phyloP scores from a whole-genome alignment of 768 basidiomycete genomes.

The Naganishia vaughanmartiniae region DNA sequence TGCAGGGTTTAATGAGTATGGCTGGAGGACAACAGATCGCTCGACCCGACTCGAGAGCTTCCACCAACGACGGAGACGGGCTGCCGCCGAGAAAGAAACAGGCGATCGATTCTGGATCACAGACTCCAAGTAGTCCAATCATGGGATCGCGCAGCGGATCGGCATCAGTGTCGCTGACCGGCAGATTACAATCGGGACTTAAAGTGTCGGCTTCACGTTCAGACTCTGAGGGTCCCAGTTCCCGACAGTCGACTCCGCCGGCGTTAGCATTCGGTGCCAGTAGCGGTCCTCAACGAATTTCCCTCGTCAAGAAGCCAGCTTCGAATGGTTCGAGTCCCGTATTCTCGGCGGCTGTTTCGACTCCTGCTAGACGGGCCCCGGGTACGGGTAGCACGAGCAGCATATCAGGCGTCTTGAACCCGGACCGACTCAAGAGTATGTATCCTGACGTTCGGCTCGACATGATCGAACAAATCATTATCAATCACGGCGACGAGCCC shows the following conservation, averaged over 20 bases:
- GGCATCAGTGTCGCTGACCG: not conserved
- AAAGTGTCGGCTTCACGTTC: not conserved
- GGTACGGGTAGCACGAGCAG: not conserved
- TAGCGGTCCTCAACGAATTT: conserved; percentile 4
- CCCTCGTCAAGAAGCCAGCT: not conserved
- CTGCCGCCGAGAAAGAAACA: conserved; percentile 20
- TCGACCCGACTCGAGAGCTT: conserved; percentile 12
- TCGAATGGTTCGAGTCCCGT: conserved; percentile 7
- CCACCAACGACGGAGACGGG: conserved; percentile 11
- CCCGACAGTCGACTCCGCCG: not conserved
- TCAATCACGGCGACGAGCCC: conserved; percentile 20
- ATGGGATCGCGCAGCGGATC: conserved; percentile 14
- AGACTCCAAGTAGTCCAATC: conserved; percentile 15
- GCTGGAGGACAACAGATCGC: conserved; percentile 8
- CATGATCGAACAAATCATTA: conserved; percentile 17
- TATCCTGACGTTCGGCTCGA: not conserved
- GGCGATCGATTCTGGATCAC: conserved; percentile 8
- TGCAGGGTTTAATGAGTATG: conserved; percentile 20
- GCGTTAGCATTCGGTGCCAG: conserved; percentile 7
- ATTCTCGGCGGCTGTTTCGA: conserved; percentile 19
- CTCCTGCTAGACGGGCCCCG: not conserved
- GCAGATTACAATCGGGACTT: conserved; percentile 9
- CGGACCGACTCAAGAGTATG: not conserved
- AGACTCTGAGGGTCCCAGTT: not conserved
- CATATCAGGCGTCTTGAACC: not conserved